phyloP scores from a whole-genome alignment of 805 yeast species.

The Vanderwaltozyma verrucispora region DNA sequence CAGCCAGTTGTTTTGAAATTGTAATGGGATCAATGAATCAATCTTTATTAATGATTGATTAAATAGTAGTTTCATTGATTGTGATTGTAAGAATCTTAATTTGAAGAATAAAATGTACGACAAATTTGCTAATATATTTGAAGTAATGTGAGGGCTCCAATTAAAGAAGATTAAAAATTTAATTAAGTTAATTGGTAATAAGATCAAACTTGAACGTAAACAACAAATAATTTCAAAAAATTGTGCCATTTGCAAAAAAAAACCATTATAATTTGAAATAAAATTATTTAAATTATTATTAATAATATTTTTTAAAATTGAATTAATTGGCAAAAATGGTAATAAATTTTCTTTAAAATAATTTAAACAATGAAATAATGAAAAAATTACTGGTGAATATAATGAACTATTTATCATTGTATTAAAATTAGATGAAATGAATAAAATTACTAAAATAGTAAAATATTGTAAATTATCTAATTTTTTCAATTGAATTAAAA shows the following conservation, averaged over 20 bases:
- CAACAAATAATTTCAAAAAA: constrained; percentile 37
- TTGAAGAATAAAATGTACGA: constrained; percentile 47
- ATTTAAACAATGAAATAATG: constrained; percentile 52
- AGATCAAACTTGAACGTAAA: constrained; percentile 31
- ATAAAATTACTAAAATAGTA: constrained; percentile 31
- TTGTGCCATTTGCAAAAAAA: constrained; percentile 36
- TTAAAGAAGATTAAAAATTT: constrained; percentile 26
- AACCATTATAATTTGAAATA: constrained; percentile 33
- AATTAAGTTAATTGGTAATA: constrained; percentile 32
- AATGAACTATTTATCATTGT: constrained; percentile 37
- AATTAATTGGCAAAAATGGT: constrained; percentile 36
- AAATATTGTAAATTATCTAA: constrained; percentile 60
- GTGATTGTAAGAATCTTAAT: constrained; percentile 47
- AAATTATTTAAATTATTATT: constrained; percentile 26
- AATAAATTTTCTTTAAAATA: constrained; percentile 46
- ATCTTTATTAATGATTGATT: constrained; percentile 36
- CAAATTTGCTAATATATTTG: constrained; percentile 32
- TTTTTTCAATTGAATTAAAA: constrained; percentile 16
- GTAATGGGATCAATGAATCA: constrained; percentile 34
- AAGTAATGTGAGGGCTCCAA: constrained; percentile 21
- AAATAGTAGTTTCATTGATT: constrained; percentile 42
- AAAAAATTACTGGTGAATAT: constrained; percentile 52
- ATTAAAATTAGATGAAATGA: constrained; percentile 34
- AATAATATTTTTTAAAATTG: constrained; percentile 18
- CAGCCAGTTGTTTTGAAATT: constrained; percentile 15